Percentiles rank a stretch among this genome's conserved stretches.
Evolutionary conservation across 2,329 filamentous ascomycete species (phyloP).

Genomic region (Rugonectria rugulosa): DNA sequence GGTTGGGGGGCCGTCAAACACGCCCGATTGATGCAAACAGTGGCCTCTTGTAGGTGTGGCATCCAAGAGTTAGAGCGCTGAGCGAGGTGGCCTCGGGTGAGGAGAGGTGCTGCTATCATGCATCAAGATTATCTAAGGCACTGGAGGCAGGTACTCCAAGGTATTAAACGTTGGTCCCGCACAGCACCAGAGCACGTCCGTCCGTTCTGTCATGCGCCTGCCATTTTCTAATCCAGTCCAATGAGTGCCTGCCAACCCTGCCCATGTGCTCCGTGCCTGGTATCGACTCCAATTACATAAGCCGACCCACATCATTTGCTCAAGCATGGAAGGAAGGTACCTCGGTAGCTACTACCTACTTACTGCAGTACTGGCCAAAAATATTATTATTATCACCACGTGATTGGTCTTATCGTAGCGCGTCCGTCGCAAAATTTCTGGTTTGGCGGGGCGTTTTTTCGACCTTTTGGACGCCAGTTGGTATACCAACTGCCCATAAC

Average conservation of each 20-base stretch:
- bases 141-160: constrained; percentile 7
- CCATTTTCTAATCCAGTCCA: constrained; percentile 23
- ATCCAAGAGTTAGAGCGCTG: constrained; percentile 27
- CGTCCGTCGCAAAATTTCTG: constrained; percentile 45
- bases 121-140: constrained; percentile 24
- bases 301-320: background rate
- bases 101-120: constrained; percentile 31
- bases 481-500: constrained; percentile 10
- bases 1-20: constrained; percentile 36
- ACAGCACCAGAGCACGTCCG: constrained; percentile 8
- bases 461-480: constrained; percentile 24
- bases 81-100: constrained; percentile 26
- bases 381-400: constrained; percentile 44
- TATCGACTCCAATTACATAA: constrained; percentile 1
- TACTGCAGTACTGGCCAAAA: too few relatives aligned
- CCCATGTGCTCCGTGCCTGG: too few relatives aligned
- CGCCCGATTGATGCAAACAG: constrained; percentile 31
- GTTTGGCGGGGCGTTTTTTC: constrained; percentile 30
- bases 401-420: constrained; percentile 41
- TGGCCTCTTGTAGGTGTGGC: constrained; percentile 27
- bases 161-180: constrained; percentile 22
- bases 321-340: too few relatives aligned
- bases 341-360: too few relatives aligned
- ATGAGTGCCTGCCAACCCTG: constrained; percentile 19
- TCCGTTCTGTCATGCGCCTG: constrained; percentile 28